Conservation (phyloP, 1,284 basidiomycete species). For the Cronartium quercuum region DNA sequence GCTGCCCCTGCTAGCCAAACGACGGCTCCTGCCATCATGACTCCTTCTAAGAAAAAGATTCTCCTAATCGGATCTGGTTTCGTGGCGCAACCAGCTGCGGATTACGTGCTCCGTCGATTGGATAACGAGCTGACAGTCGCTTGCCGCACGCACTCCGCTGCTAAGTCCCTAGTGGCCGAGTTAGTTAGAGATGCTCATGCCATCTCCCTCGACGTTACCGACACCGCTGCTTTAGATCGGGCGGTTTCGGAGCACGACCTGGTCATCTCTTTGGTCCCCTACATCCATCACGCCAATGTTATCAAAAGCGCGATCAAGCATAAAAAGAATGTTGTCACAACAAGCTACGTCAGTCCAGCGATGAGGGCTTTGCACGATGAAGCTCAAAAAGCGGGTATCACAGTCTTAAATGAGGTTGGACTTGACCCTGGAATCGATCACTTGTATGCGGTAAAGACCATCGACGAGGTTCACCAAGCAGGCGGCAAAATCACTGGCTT, state of each 20-base stretch:
- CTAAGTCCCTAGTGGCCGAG: constrained; percentile 63
- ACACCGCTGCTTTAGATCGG: constrained; percentile 66
- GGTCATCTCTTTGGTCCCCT: constrained; percentile 94
- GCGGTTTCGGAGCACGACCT: constrained; percentile 81
- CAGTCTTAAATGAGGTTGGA: constrained; percentile 97
- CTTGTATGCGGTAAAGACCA: constrained; percentile 92
- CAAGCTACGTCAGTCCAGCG: constrained; percentile 81
- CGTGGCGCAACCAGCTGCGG: constrained; percentile 86
- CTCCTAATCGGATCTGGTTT: constrained; percentile 90
- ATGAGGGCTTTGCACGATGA: constrained; percentile 81
- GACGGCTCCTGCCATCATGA: constrained; percentile 25
- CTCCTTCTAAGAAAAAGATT: constrained; percentile 59
- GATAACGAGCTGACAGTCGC: constrained; percentile 80
- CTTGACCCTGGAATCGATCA: constrained; percentile 70
- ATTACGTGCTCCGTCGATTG: constrained; percentile 79
- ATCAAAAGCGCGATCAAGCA: constrained; percentile 93
- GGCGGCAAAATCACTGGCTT: constrained; percentile 86
- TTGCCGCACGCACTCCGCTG: constrained; percentile 73
- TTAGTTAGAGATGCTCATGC: constrained; percentile 60
- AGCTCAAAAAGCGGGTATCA: constrained; percentile 80
- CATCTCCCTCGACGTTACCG: constrained; percentile 75
- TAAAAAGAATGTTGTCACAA: constrained; percentile 93
- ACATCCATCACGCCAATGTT: constrained; percentile 82
- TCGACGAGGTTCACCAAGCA: constrained; percentile 84
- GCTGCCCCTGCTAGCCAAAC: constrained; percentile 46